Base-by-base conservation (phyloP, 1,139 yeast genomes). In the Suhomyces panamericanus region DNA sequence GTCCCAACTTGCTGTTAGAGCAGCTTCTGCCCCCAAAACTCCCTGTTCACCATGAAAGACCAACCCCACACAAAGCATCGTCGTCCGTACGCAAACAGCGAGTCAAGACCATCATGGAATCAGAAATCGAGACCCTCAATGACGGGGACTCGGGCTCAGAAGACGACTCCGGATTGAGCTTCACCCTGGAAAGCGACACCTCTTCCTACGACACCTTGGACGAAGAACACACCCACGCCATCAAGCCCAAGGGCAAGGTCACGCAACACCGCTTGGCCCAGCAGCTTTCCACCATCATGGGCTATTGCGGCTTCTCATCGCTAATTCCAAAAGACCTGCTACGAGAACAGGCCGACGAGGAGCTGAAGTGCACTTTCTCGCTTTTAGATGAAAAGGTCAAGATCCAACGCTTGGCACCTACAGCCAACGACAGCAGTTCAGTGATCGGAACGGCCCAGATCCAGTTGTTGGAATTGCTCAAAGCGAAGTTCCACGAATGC, bases 381-480 rank as follows among this genome's bases (percentile, higher is more conserved):
- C 50, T 70, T n/a, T 49, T 70, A 22, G 63, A 58, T 34, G 47
- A 46, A 6, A 49, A 50, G 13, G 46, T 53, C 43, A 64, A 62
- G 42, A 66, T 68, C 32, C 55, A 55, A 42, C 58, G 59, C 29
- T 51, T 69, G 14, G 54, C 65, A 20, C 49, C 62, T 15, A 53
- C 59, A 22, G 44, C 51, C 22, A 57, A 56, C 36, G 53, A 51
- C 27, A 33, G 50, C 24, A 73, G 64, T 38, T 83, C 87, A 3
- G 83, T 83, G 3, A 81, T 84, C 33, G 80, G 81, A 29, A 78
- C 78, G 15, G 64, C 68, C 11, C 87, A 83, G 54, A 64, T 81
- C 32, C 63, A 68, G 34, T 55, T 82, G 42, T 79, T 83, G 41
- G 74, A 79, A 45, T 64, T 67, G 33, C 61, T 82, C 52, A 71